phyloP scores from a whole-genome alignment of 768 basidiomycete genomes.

The Gyrodon lividus region DNA sequence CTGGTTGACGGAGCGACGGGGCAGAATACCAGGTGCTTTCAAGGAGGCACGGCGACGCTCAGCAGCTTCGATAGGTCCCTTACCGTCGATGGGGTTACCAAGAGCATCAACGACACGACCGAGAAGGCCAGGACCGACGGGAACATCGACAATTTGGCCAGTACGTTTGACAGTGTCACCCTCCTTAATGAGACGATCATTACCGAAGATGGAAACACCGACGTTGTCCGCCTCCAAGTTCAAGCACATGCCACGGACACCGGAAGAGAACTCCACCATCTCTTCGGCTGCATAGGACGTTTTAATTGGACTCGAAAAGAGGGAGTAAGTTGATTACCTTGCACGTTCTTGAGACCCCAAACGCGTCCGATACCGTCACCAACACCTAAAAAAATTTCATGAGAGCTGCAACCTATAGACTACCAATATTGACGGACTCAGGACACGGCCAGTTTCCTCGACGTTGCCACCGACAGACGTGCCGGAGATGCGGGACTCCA shows the following conservation, averaged over 20 bases:
- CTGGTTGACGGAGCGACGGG: constrained; percentile 99
- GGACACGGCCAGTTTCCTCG: constrained; percentile 98
- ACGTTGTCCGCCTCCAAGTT: constrained; percentile 99
- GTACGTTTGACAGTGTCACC: constrained; percentile 99
- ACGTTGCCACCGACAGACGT: constrained; percentile 88
- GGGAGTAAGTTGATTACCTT: constrained; percentile 54
- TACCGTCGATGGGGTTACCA: constrained; percentile 99
- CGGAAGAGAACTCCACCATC: constrained; percentile 99
- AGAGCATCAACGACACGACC: constrained; percentile 99
- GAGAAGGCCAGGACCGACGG: constrained; percentile 94
- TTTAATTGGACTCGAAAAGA: constrained; percentile 2
- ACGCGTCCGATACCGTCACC: constrained; percentile 99
- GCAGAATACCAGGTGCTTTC: constrained; percentile 99
- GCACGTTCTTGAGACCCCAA: constrained; percentile 98
- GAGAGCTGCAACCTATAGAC: not conserved
- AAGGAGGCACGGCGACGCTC: constrained; percentile 97
- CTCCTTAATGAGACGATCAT: constrained; percentile 98
- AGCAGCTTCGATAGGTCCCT: constrained; percentile 91
- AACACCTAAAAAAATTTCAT: constrained; percentile 59
- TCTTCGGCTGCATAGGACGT: constrained; percentile 73
- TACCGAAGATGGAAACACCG: constrained; percentile 99
- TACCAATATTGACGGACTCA: constrained; percentile 63
- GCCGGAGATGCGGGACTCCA: constrained; percentile 97
- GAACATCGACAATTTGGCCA: constrained; percentile 99
- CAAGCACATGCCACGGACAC: constrained; percentile 99